These are phyloP conservation scores for Venturia asperata DNA, from an alignment of 2,329 filamentous ascomycete genomes.

Conservation along the genomic window DNA sequence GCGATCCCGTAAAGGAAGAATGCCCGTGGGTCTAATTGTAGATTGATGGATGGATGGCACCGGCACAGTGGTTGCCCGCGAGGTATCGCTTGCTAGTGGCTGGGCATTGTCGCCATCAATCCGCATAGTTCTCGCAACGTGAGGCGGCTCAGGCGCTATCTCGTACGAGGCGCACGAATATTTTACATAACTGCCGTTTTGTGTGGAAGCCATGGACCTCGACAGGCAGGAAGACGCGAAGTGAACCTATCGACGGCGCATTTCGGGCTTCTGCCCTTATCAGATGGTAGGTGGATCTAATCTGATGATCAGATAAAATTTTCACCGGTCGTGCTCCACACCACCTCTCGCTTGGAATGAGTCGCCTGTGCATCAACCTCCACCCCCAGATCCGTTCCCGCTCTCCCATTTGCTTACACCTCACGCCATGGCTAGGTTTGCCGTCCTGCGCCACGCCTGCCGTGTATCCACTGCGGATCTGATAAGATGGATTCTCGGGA, in stretches of 20 bases:
- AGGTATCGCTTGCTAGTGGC: neutral
- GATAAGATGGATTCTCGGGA: neutral
- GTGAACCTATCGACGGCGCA: neutral
- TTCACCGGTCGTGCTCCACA: neutral
- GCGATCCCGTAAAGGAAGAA: neutral
- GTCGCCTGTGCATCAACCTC: neutral
- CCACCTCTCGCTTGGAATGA: neutral
- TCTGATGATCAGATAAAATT: conserved; percentile 12
- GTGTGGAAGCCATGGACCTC: neutral
- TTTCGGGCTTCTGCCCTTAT: neutral
- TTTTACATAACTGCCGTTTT: neutral
- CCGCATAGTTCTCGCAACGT: neutral
- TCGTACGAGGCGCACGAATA: neutral
- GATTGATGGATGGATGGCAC: neutral
- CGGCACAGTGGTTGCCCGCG: neutral
- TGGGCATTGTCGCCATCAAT: neutral
- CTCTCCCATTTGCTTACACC: neutral
- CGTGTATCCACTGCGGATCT: neutral
- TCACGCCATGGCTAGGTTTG: neutral
- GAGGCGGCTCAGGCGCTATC: neutral
- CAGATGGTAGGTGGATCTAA: conserved; percentile 10
- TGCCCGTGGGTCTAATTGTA: neutral
- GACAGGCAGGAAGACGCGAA: neutral
- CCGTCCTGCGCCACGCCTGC: neutral
- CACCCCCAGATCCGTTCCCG: neutral